Evolutionary conservation across 202 grass and related monocot genomes (phyloP).

Genomic region (Digitaria exilis): DNA sequence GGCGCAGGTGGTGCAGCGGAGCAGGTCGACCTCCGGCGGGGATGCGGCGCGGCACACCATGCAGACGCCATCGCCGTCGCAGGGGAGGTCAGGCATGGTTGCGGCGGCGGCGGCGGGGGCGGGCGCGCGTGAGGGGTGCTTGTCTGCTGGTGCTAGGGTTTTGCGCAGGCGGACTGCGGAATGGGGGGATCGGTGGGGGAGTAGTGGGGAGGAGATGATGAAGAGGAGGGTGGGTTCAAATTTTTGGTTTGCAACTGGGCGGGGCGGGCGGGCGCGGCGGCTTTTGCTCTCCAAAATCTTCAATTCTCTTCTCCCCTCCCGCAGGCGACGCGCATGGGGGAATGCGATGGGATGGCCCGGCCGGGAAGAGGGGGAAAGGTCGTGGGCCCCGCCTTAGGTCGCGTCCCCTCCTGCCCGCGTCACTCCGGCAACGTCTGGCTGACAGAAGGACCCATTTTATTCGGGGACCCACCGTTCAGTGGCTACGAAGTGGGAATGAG

Average conservation of each 20-base stretch:
- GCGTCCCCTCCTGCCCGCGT: neutral
- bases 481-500: too few relatives aligned
- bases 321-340: neutral
- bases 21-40: conserved; percentile 59
- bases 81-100: conserved; percentile 82
- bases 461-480: neutral
- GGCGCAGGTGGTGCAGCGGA: conserved; percentile 74
- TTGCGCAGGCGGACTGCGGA: neutral
- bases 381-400: neutral
- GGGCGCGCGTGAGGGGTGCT: neutral
- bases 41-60: conserved; percentile 63
- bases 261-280: neutral
- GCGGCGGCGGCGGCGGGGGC: neutral
- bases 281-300: neutral
- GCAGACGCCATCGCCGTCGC: conserved; percentile 86
- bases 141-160: conserved; percentile 26
- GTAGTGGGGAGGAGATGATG: neutral
- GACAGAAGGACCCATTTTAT: accelerated
- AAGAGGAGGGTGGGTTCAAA: conserved; percentile 1
- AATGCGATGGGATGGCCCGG: neutral
- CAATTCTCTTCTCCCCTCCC: neutral
- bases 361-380: neutral
- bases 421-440: neutral
- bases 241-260: conserved; percentile 21
- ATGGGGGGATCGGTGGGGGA: neutral